Evolutionary conservation across 2,329 filamentous ascomycete genomes (phyloP).

Genomic region (Lithohypha guttulata): DNA sequence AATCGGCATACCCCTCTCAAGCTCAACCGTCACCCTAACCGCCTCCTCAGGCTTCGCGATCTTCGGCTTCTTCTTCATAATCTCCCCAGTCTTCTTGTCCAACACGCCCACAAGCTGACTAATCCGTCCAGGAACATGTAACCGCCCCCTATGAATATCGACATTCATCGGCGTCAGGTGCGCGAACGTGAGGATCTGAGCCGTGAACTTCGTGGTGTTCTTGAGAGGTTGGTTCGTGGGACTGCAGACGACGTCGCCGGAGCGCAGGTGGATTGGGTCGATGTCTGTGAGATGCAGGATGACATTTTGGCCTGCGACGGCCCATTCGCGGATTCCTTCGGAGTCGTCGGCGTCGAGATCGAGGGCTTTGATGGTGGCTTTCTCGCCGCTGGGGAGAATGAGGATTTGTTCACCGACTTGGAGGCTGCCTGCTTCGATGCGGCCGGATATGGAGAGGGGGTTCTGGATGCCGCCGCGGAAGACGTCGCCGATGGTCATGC

Average conservation of each 20-base stretch:
- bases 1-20: slow-evolving; percentile 59
- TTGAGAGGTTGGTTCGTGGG: slow-evolving; percentile 51
- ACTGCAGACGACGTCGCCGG: slow-evolving; percentile 79
- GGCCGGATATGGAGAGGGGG: slow-evolving; percentile 73
- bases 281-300: slow-evolving; percentile 76
- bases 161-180: slow-evolving; percentile 79
- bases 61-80: slow-evolving; percentile 71
- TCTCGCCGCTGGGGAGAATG: slow-evolving; percentile 71
- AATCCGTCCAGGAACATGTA: slow-evolving; percentile 70
- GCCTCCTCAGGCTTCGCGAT: slow-evolving; percentile 71
- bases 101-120: slow-evolving; percentile 59
- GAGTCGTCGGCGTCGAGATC: slow-evolving; percentile 58
- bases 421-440: slow-evolving; percentile 71
- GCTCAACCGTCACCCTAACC: slow-evolving; percentile 64
- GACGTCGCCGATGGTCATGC: slow-evolving; percentile 78
- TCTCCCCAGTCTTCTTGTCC: slow-evolving; percentile 66
- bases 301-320: slow-evolving; percentile 81
- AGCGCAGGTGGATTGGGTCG: slow-evolving; percentile 68
- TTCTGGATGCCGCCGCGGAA: slow-evolving; percentile 71
- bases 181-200: slow-evolving; percentile 82
- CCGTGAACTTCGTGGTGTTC: slow-evolving; percentile 62
- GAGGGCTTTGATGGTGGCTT: slow-evolving; percentile 68
- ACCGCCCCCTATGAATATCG: slow-evolving; percentile 74
- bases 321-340: slow-evolving; percentile 54
- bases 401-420: slow-evolving; percentile 74